Base-by-base conservation (phyloP, 495 filamentous ascomycete genomes). In the Neurospora sp. region DNA sequence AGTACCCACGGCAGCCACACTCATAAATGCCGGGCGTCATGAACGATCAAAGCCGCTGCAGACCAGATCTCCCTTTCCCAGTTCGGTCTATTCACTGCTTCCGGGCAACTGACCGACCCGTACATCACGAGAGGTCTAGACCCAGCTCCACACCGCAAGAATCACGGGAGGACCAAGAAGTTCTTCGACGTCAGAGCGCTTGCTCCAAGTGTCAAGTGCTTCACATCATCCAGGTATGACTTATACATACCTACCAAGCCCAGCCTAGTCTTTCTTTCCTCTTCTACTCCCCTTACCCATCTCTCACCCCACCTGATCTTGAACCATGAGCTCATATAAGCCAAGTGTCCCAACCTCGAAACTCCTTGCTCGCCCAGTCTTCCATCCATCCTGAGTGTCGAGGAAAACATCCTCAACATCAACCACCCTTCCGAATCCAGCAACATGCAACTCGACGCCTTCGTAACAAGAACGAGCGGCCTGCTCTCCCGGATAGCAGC, bases 161-260 rank as follows among this genome's bases (percentile, higher is more conserved):
- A 35, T 62, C 27, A 35, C 27, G 54, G 54, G 85, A 92, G 79
- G 90, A 92, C 12, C 86, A 89, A 75, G 87, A 89, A 71, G 87
- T 93, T 27, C 54, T 66, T 18, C 83, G 90, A 71, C 91, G 91
- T 75, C 83, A 85, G 27, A 90, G 92, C n/a, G 91, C 92, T 7
- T 94, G 91, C 76, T 88, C 92, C 73, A 84, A 90, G 74, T 93
- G 90, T 81, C 85, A 89, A 27, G 91, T 93, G 87, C 83, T 93
- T 6, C 92, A 92, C 80, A 92, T 76, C 27, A 35, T 37, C 39
- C 75, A 76, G 79, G 80, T 80, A 44, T n/a, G 37, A 20, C 39
- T 20, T 18, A 38, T 39, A 8, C 23, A 39, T 41, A 31, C 48
- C 44, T 44, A 9, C 31, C 48, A 20, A 31, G 14, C 41, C 66